phyloP scores from a whole-genome alignment of 2,329 filamentous ascomycete species.

The Drechslerella stenobrocha region DNA sequence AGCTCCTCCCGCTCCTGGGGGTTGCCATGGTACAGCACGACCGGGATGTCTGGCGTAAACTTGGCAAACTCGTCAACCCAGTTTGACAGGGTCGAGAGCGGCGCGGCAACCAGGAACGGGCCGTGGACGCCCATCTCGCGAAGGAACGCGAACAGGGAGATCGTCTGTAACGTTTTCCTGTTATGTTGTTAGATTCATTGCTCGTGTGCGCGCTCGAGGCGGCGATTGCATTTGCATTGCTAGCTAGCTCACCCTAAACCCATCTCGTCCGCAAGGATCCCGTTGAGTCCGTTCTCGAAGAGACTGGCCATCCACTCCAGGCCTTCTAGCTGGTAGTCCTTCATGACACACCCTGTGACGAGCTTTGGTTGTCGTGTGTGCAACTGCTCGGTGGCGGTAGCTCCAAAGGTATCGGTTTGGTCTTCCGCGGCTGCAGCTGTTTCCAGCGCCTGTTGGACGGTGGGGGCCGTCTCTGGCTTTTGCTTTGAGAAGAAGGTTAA shows the following conservation, averaged over 20 bases:
- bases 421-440: conserved; percentile 63
- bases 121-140: conserved; percentile 86
- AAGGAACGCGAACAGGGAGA: conserved; percentile 81
- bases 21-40: conserved; percentile 85
- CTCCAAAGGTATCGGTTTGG: conserved; percentile 56
- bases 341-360: conserved; percentile 85
- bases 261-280: conserved; percentile 93
- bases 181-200: background rate
- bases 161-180: conserved; percentile 89
- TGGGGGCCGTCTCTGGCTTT: conserved; percentile 61
- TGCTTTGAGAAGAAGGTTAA: conserved; percentile 66
- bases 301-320: conserved; percentile 84
- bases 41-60: conserved; percentile 73
- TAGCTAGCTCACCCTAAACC: conserved; percentile 63
- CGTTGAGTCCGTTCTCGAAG: conserved; percentile 88
- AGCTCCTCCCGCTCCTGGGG: conserved; percentile 76
- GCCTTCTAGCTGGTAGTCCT: conserved; percentile 90
- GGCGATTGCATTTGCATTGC: background rate
- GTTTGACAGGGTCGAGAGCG: conserved; percentile 87
- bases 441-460: conserved; percentile 63
- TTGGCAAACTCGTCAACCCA: conserved; percentile 87
- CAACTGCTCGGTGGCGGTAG: conserved; percentile 65
- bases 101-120: conserved; percentile 86
- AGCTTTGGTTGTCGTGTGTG: conserved; percentile 80
- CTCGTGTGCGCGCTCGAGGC: conserved; percentile 22